phyloP scores from a whole-genome alignment of 257 asterid species.

The Ilex asprella region DNA sequence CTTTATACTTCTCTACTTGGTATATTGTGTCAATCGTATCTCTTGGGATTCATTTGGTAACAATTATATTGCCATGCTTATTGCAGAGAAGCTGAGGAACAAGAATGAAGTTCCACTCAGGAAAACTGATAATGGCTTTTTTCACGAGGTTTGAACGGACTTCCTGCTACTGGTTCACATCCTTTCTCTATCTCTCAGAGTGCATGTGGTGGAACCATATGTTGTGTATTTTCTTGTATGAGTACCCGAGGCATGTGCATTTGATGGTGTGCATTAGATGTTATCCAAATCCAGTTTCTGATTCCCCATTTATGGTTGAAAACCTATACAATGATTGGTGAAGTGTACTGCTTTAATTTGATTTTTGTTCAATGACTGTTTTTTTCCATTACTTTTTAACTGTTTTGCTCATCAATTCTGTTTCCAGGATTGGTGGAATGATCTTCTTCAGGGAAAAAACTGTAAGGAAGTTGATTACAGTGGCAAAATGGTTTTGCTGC shows the following conservation, averaged over 20 bases:
- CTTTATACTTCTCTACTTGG: too few species aligned
- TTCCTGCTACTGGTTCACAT: conserved; percentile 14
- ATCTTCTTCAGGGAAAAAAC: conserved; percentile 57
- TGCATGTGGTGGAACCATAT: neutral
- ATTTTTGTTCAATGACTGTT: neutral
- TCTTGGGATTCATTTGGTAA: neutral
- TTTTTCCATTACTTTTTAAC: neutral
- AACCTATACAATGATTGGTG: neutral
- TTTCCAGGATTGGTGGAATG: conserved; percentile 93
- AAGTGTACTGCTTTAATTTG: neutral
- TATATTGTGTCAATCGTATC: conserved; percentile 2
- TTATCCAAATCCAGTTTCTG: neutral
- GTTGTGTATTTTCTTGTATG: conserved; percentile 9
- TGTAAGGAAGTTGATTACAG: conserved; percentile 71
- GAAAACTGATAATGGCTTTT: conserved; percentile 58
- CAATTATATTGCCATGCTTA: conserved; percentile 4
- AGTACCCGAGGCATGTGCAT: neutral
- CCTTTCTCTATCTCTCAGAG: neutral
- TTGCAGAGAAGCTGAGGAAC: conserved; percentile 61
- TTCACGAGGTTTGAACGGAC: conserved; percentile 51
- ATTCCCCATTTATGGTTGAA: neutral
- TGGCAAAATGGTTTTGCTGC: conserved; percentile 93
- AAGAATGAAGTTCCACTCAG: conserved; percentile 26
- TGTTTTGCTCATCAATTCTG: conserved; percentile 13
- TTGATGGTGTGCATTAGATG: neutral